Percentiles rank a stretch among this genome's conserved stretches.
These are phyloP conservation scores for Bipolaris sorokiniana DNA, from an alignment of 2,329 filamentous ascomycete genomes.

Conservation along the genomic window DNA sequence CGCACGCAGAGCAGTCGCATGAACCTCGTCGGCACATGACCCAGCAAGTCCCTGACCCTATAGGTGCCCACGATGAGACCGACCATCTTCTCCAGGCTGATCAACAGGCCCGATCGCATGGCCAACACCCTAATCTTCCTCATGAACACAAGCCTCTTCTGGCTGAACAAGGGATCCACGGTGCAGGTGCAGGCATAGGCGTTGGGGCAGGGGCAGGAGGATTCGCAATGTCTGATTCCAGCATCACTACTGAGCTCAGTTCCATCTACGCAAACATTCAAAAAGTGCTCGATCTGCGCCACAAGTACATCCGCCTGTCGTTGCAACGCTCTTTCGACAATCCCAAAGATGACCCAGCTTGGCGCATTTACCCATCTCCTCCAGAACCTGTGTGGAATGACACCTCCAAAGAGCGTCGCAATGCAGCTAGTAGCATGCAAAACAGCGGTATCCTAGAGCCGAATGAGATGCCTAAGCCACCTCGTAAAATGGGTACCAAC, in stretches of 20 bases:
- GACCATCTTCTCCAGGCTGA: slow-evolving; percentile 55
- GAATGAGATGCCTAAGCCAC: slow-evolving; percentile 52
- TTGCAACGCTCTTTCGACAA: slow-evolving; percentile 83
- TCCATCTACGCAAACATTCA: slow-evolving; percentile 91
- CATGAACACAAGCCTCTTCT: slow-evolving; percentile 64
- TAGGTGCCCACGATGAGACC: slow-evolving; percentile 20
- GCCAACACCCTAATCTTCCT: slow-evolving; percentile 58
- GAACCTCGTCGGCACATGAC: slow-evolving; percentile 29
- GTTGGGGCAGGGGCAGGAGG: slow-evolving; percentile 67
- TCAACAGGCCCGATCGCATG: slow-evolving; percentile 56
- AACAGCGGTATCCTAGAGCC: slow-evolving; percentile 47
- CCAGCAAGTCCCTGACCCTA: slow-evolving; percentile 21
- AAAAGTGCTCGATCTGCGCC: slow-evolving; percentile 82
- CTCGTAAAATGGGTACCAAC: slow-evolving; percentile 84
- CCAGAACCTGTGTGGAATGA: slow-evolving; percentile 89
- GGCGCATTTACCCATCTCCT: slow-evolving; percentile 89
- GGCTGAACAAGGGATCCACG: slow-evolving; percentile 62
- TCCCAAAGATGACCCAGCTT: slow-evolving; percentile 80
- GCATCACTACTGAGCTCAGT: slow-evolving; percentile 81
- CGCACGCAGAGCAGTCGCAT: slow-evolving; percentile 41
- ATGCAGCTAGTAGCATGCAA: slow-evolving; percentile 47
- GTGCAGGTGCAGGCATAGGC: slow-evolving; percentile 64
- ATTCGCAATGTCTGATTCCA: slow-evolving; percentile 74
- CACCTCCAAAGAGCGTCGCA: slow-evolving; percentile 55
- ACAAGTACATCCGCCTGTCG: slow-evolving; percentile 87